Conservation (phyloP, 2,329 filamentous ascomycete genomes). For the Hymenoscyphus repandus region DNA sequence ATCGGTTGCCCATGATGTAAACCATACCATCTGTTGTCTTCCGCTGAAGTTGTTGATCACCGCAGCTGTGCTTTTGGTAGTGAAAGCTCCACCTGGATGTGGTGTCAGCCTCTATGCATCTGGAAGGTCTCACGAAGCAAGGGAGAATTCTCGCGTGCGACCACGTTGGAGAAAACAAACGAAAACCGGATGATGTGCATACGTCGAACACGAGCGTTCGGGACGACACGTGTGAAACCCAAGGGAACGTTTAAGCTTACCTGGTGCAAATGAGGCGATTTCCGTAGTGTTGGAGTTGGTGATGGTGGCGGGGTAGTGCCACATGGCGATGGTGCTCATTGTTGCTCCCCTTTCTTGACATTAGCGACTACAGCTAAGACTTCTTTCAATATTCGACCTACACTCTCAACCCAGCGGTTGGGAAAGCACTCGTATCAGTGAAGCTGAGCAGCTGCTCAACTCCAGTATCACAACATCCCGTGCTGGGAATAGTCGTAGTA, state of each 20-base stretch:
- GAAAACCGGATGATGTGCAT: no score
- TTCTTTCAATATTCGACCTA: background rate
- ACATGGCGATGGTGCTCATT: constrained; percentile 47
- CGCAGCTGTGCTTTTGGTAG: constrained; percentile 42
- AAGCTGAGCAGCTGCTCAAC: constrained; percentile 48
- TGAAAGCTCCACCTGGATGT: constrained; percentile 31
- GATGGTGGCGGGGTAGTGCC: constrained; percentile 53
- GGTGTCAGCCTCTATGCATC: no score
- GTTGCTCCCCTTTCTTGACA: constrained; percentile 30
- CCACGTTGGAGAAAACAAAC: no score
- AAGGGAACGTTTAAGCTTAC: constrained; percentile 40
- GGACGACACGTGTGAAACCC: constrained; percentile 33
- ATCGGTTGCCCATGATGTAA: constrained; percentile 42
- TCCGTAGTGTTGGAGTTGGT: constrained; percentile 40
- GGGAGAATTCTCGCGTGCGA: no score
- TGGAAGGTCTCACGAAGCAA: no score
- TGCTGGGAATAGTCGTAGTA: background rate
- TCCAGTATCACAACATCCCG: constrained; percentile 41
- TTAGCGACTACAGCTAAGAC: constrained; percentile 15
- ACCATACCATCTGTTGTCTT: constrained; percentile 53
- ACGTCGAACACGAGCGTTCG: no score
- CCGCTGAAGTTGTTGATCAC: constrained; percentile 54
- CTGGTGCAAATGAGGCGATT: constrained; percentile 28
- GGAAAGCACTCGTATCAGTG: constrained; percentile 47
- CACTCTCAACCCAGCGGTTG: constrained; percentile 44